Evolutionary conservation across 768 basidiomycete species (phyloP).

Genomic region (Boletus tomentosulus): DNA sequence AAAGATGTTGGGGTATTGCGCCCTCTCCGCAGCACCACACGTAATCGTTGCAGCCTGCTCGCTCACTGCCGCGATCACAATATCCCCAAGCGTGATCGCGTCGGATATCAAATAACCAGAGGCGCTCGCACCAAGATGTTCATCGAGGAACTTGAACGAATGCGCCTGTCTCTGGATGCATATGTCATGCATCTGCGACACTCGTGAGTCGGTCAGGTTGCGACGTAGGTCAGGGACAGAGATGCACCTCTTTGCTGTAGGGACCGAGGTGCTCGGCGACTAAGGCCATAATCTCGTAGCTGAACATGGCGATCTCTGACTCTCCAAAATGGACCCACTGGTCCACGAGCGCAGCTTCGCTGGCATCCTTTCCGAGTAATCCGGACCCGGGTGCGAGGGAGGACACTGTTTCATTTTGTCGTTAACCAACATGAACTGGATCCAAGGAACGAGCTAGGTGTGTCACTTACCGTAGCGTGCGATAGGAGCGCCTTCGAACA

Average conservation of each 20-base stretch:
- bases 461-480: conserved; percentile 24
- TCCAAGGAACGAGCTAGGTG: neutral
- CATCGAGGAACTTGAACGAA: conserved; percentile 23
- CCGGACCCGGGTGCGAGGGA: conserved; percentile 25
- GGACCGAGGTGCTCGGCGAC: conserved; percentile 17
- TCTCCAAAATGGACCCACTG: conserved; percentile 32
- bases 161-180: conserved; percentile 18
- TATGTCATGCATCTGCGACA: conserved; percentile 16
- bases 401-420: conserved; percentile 12
- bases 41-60: conserved; percentile 22
- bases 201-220: neutral
- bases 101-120: conserved; percentile 24
- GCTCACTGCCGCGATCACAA: conserved; percentile 20
- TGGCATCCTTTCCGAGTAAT: conserved; percentile 20
- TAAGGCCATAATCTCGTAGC: conserved; percentile 16
- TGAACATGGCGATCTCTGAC: conserved; percentile 22
- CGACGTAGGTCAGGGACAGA: neutral
- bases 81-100: conserved; percentile 25
- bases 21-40: conserved; percentile 26
- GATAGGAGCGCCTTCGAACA: conserved; percentile 28
- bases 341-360: conserved; percentile 26
- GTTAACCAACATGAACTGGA: neutral
- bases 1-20: conserved; percentile 22
- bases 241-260: conserved; percentile 20
- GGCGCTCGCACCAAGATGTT: conserved; percentile 15